Percentiles rank a stretch among this genome's conserved stretches.
Evolutionary conservation across 1,284 basidiomycete genomes (phyloP).

Genomic region (Tylopilus sp.): DNA sequence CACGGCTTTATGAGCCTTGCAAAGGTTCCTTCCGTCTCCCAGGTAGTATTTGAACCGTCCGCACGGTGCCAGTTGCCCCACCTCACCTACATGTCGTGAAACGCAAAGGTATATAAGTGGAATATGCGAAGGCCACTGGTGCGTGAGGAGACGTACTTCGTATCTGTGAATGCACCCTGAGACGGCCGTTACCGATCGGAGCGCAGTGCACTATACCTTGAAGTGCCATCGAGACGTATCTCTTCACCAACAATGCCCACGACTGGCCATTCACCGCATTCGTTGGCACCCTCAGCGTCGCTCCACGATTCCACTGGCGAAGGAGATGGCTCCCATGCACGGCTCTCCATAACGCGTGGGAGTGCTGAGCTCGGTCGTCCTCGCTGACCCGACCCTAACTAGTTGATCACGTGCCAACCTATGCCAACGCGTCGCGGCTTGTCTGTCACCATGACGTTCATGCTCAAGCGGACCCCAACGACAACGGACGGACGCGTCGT

Average conservation of each 20-base stretch:
- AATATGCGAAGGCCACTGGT: background rate
- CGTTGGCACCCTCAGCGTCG: conserved; percentile 31
- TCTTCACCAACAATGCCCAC: conserved; percentile 39
- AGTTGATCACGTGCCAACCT: conserved; percentile 21
- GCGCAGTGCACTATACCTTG: conserved; percentile 24
- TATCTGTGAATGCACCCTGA: conserved; percentile 26
- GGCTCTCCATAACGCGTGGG: background rate
- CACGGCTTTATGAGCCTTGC: conserved; percentile 29
- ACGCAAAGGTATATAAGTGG: background rate
- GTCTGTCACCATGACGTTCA: conserved; percentile 27
- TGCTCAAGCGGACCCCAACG: conserved; percentile 67
- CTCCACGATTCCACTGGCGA: conserved; percentile 36
- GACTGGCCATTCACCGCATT: conserved; percentile 35
- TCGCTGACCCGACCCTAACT: background rate
- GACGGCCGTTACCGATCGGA: background rate
- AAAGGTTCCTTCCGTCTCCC: conserved; percentile 29
- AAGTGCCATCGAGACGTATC: conserved; percentile 31
- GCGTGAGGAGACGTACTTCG: conserved; percentile 27
- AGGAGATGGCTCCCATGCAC: conserved; percentile 31
- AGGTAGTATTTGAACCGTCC: conserved; percentile 42
- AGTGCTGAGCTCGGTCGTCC: too few relatives aligned
- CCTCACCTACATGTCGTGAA: conserved; percentile 34
- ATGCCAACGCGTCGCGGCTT: conserved; percentile 6
- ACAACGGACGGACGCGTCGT: conserved; percentile 62
- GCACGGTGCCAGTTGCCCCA: conserved; percentile 38